These are phyloP conservation scores for Pistacia vera DNA, from an alignment of 345 rosid species.

Conservation along the genomic window DNA sequence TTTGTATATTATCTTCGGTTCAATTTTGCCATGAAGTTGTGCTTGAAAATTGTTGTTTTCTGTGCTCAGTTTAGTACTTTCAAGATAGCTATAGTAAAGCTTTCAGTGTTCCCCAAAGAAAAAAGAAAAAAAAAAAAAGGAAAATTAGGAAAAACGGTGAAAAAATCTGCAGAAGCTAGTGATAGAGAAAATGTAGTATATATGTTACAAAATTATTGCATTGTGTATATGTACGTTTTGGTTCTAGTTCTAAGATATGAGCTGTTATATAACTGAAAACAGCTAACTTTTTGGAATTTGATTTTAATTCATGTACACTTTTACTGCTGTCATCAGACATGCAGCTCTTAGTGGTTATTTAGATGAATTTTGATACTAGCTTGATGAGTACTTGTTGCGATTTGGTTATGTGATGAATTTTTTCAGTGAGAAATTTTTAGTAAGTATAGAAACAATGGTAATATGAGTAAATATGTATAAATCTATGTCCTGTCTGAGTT, in stretches of 20 bases:
- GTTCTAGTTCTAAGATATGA: not conserved
- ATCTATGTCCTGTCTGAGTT: not conserved
- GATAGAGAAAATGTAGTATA: too few species aligned
- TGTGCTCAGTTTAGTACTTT: not conserved
- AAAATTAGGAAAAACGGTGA: not conserved
- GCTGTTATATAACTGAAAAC: not conserved
- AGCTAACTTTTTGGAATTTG: not conserved
- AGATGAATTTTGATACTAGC: not conserved
- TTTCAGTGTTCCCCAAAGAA: not conserved
- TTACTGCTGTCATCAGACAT: too few species aligned
- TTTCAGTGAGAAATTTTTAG: too few species aligned
- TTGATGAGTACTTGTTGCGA: not conserved
- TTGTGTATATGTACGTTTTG: too few species aligned
- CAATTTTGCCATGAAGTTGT: not conserved
- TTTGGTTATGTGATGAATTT: not conserved
- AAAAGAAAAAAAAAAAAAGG: not conserved
- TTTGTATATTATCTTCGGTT: slow-evolving; percentile 3
- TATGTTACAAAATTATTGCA: too few species aligned
- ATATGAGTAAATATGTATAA: too few species aligned
- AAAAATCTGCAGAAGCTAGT: not conserved
- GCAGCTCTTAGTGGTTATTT: not conserved
- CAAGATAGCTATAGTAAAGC: not conserved
- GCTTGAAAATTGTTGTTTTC: not conserved
- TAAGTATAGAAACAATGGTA: not conserved
- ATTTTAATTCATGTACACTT: not conserved